Conservation (phyloP, 2,329 filamentous ascomycete genomes). For the Epicoccum sorghinum region DNA sequence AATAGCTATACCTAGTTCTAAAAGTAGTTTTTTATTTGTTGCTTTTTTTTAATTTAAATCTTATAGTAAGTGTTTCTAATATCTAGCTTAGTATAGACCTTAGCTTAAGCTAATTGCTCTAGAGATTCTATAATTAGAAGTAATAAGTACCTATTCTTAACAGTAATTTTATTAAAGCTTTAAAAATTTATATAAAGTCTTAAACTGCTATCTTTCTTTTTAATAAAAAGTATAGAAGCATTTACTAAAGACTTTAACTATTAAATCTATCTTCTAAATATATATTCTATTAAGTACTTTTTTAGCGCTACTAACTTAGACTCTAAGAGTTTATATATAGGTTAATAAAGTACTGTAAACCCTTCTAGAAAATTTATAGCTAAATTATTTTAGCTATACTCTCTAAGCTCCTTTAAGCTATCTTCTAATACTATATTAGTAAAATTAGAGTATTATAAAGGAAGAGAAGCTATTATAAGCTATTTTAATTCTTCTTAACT, state of each 20-base stretch:
- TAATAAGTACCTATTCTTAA: background rate
- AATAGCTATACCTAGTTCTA: background rate
- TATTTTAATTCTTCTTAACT: background rate
- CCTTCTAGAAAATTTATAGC: background rate
- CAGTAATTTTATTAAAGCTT: background rate
- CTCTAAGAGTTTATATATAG: background rate
- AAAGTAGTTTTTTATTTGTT: background rate
- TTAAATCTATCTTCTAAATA: background rate
- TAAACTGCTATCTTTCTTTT: background rate
- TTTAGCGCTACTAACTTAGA: background rate
- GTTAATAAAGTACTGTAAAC: background rate
- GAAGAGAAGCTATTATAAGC: background rate
- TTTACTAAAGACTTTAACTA: background rate
- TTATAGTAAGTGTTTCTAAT: background rate
- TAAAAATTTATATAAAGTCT: background rate
- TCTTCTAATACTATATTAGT: background rate
- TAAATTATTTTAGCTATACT: background rate
- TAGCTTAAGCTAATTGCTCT: background rate
- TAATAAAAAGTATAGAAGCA: background rate
- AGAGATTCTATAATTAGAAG: background rate
- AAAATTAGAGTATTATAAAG: background rate
- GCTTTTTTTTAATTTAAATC: background rate
- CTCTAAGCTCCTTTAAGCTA: background rate
- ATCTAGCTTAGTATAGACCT: background rate
- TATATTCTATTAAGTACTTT: background rate